phyloP scores from a whole-genome alignment of 345 rosid genomes.

The Carallia brachiata region DNA sequence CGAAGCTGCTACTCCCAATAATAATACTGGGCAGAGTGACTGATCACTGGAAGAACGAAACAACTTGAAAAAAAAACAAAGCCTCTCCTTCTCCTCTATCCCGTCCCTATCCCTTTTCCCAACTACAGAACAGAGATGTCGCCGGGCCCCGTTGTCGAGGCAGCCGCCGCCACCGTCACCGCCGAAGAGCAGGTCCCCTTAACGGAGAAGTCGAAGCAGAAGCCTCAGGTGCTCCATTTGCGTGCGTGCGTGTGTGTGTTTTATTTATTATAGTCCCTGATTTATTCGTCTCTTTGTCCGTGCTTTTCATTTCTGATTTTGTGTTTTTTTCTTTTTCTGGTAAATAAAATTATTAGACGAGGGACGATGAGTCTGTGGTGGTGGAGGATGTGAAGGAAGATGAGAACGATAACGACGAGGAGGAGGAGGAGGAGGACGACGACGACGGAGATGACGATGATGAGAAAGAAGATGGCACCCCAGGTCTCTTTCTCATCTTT shows the following conservation, averaged over 20 bases:
- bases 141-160: conserved; percentile 54
- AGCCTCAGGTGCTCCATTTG: conserved; percentile 33
- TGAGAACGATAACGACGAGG: conserved; percentile 37
- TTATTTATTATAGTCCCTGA: no score
- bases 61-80: no score
- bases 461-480: conserved; percentile 52
- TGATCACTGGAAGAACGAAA: no score
- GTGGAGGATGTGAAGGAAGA: conserved; percentile 72
- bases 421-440: conserved; percentile 64
- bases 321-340: no score
- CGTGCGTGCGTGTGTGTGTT: no score
- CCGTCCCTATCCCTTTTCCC: conserved; percentile 5
- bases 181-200: conserved; percentile 23
- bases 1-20: no score
- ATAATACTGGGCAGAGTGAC: no score
- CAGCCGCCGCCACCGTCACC: conserved; percentile 39
- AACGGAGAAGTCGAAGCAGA: conserved; percentile 36
- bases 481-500: conserved; percentile 31
- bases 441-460: conserved; percentile 21
- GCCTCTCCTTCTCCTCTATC: background rate
- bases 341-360: background rate
- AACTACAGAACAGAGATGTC: conserved; percentile 42
- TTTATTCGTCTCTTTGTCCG: background rate
- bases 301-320: background rate
- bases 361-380: conserved; percentile 54